Conservation (phyloP, 1,284 basidiomycete genomes). For the Cutaneotrichosporon mucoides region DNA sequence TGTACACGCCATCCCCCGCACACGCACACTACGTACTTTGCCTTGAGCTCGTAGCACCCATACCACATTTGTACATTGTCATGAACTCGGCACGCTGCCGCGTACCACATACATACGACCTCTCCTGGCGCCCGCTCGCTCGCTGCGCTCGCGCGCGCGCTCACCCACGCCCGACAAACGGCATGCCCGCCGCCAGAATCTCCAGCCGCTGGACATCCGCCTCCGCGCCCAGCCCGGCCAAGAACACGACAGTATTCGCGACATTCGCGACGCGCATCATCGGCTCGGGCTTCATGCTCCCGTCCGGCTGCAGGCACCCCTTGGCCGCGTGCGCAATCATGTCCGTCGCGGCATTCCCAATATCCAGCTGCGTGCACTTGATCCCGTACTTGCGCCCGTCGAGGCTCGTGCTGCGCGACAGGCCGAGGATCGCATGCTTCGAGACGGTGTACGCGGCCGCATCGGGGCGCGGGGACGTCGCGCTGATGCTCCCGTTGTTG, state of each 20-base stretch:
- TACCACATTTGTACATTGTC: no score
- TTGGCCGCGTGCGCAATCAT: conserved; percentile 53
- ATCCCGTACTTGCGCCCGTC: conserved; percentile 71
- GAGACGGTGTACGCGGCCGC: conserved; percentile 65
- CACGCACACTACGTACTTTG: no score
- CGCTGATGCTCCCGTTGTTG: conserved; percentile 75
- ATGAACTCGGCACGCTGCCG: no score
- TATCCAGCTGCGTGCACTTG: conserved; percentile 72
- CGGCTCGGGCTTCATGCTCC: conserved; percentile 58
- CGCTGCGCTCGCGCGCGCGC: no score
- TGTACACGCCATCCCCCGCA: no score
- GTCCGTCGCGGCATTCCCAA: conserved; percentile 66
- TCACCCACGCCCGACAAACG: conserved; percentile 18
- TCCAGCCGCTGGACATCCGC: conserved; percentile 58
- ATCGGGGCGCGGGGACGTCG: conserved; percentile 63
- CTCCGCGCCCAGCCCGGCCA: conserved; percentile 62
- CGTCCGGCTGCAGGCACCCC: conserved; percentile 66
- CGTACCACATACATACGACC: no score
- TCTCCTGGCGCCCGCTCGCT: no score
- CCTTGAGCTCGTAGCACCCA: no score
- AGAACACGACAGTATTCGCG: conserved; percentile 63
- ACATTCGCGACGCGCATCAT: conserved; percentile 56
- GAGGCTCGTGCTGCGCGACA: conserved; percentile 68
- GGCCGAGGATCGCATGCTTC: conserved; percentile 71
- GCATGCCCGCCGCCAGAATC: conserved; percentile 48